phyloP scores from a whole-genome alignment of 2,329 filamentous ascomycete genomes.

The Ascochyta viciae-villosae region DNA sequence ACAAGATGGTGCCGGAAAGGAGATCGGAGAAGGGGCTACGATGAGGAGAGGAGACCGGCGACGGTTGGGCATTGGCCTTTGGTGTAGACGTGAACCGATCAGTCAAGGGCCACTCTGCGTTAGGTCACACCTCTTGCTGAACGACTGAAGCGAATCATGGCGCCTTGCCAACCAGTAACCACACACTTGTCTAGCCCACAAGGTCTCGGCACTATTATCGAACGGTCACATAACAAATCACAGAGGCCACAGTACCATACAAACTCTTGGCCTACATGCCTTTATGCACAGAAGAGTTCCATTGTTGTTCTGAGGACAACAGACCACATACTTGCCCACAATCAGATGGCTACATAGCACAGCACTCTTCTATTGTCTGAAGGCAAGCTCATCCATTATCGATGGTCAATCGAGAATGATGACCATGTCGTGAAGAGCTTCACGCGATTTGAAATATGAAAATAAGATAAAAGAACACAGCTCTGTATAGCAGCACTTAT shows the following conservation, averaged over 20 bases:
- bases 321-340: too few relatives aligned
- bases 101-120: not conserved
- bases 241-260: not conserved
- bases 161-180: not conserved
- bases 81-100: not conserved
- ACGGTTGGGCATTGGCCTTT: not conserved
- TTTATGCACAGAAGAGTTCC: not conserved
- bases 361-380: not conserved
- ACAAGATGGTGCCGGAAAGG: not conserved
- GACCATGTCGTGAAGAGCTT: not conserved
- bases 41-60: not conserved
- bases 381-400: not conserved
- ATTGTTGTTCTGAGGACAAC: not conserved
- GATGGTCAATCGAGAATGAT: not conserved
- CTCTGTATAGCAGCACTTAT: not conserved
- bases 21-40: not conserved
- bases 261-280: not conserved
- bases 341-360: not conserved
- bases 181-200: not conserved
- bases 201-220: not conserved
- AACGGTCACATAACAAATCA: not conserved
- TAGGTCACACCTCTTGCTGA: not conserved
- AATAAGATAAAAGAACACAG: not conserved
- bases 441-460: not conserved
- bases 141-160: not conserved